Evolutionary conservation across 176 grass and related monocot species (phyloP), one percentile per base, ranked within the genome.

Genomic region (Aegilops tauschii): DNA sequence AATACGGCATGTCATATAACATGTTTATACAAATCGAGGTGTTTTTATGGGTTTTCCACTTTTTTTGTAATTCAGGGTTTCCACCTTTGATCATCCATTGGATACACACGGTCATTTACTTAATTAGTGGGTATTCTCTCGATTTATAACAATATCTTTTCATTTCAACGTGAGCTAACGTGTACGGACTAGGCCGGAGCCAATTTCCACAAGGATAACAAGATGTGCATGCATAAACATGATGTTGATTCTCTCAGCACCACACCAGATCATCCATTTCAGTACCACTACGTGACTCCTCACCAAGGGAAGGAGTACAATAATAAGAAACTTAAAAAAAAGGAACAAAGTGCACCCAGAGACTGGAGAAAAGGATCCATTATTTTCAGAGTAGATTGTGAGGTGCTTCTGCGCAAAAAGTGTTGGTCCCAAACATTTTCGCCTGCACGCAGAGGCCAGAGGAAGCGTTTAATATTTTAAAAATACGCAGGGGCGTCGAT

Each of bases 401-500:
- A 50, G 73, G 73, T 44, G 25, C 44, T 52, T 52, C 25, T 50
- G 44, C 14, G 25, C 25, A 50, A 76, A 49, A 75, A 17, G 8
- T 75, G 23, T 18, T 75, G 0, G 3, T 49, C 40, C 72, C 72
- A 50, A 9, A 29, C 16, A 30, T 8, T 14, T 52, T 20, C 17
- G 27, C 14, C 17, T 27, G 73, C 73, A 30, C 72, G 49, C 14
- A 30, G 17, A 9, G 36, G 13, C 23, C 10, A 1, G 1, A 63
- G 27, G 40, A n/a, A 36, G 21, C 13, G 7, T 1, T 1, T 20
- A 0, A 1, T 1, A 54, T 78, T 69, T 8, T 0, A 1, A 6
- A 14, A 17, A 73, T 1, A 12, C 0, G 3, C 0, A 42, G 56
- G 74, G 56, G 0, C 2, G 3, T 37, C 0, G 5, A 0, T 6